Conservation (phyloP, 352 stramenopile species). For the Globisporangium viniferum region DNA sequence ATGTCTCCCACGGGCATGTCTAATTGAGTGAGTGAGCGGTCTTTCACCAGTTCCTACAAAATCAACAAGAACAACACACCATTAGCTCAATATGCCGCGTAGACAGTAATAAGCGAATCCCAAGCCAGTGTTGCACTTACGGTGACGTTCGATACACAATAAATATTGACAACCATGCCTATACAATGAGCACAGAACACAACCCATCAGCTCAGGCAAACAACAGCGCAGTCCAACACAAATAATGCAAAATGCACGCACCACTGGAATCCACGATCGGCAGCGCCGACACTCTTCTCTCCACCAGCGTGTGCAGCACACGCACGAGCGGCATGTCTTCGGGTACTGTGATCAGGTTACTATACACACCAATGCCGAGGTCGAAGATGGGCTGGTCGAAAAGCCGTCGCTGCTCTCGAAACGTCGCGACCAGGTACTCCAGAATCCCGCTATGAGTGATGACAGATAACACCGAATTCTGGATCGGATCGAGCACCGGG, state of each 20-base stretch:
- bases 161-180: slow-evolving; percentile 91
- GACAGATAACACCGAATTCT: slow-evolving; percentile 92
- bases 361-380: slow-evolving; percentile 94
- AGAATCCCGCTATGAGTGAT: slow-evolving; percentile 93
- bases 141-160: slow-evolving; percentile 90
- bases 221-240: not conserved
- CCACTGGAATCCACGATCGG: slow-evolving; percentile 81
- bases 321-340: slow-evolving; percentile 93
- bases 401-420: slow-evolving; percentile 94
- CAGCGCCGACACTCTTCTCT: slow-evolving; percentile 77
- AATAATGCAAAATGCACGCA: slow-evolving; percentile 27
- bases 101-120: not conserved
- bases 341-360: slow-evolving; percentile 90
- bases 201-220: not conserved
- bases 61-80: not conserved
- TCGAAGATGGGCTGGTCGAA: slow-evolving; percentile 97
- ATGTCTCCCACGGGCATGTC: slow-evolving; percentile 87
- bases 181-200: slow-evolving; percentile 5
- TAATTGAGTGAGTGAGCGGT: slow-evolving; percentile 86
- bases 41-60: slow-evolving; percentile 78
- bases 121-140: slow-evolving; percentile 25
- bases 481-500: slow-evolving; percentile 90
- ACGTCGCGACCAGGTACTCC: slow-evolving; percentile 95
- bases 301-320: slow-evolving; percentile 88
- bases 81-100: not conserved